phyloP scores from a whole-genome alignment of 75 land plant species.

The Larix kaempferi region DNA sequence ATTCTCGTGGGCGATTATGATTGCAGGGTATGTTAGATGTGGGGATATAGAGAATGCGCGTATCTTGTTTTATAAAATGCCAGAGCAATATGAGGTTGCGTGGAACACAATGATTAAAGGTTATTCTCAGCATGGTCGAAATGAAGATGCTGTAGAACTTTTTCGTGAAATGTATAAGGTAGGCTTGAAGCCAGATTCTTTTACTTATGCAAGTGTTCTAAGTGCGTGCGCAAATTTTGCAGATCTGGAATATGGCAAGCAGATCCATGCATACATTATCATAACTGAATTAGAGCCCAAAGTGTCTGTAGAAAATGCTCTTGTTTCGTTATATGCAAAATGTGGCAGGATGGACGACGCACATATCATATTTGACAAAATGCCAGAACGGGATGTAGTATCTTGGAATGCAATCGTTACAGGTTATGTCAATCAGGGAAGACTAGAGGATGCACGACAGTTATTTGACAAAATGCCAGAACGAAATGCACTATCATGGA shows the following conservation, averaged over 20 bases:
- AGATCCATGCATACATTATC: conserved; percentile 26
- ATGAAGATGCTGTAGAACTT: conserved; percentile 23
- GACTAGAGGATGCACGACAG: conserved; percentile 22
- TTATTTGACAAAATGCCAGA: conserved; percentile 58
- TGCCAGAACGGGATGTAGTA: conserved; percentile 24
- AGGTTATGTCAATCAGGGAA: conserved; percentile 29
- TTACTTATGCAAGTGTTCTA: conserved; percentile 25
- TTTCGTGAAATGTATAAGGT: conserved; percentile 37
- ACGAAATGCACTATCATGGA: conserved; percentile 52
- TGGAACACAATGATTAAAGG: conserved; percentile 34
- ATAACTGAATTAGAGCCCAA: conserved; percentile 16
- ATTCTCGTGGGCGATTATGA: conserved; percentile 34
- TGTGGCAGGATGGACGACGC: conserved; percentile 35
- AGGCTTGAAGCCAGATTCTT: conserved; percentile 23
- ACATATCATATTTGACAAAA: conserved; percentile 16
- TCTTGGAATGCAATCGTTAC: conserved; percentile 47
- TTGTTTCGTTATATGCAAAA: conserved; percentile 40
- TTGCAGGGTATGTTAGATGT: conserved; percentile 37
- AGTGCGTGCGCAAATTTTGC: conserved; percentile 25
- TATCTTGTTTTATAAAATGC: conserved; percentile 14
- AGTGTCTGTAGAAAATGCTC: conserved; percentile 25
- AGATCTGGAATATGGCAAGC: conserved; percentile 12
- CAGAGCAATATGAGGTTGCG: conserved; percentile 19
- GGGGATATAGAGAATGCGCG: conserved; percentile 21
- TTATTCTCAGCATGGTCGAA: conserved; percentile 23